Evolutionary conservation across 1,284 basidiomycete genomes (phyloP), one percentile per base, ranked within the genome.

Genomic region (Apiotrichum domesticum): DNA sequence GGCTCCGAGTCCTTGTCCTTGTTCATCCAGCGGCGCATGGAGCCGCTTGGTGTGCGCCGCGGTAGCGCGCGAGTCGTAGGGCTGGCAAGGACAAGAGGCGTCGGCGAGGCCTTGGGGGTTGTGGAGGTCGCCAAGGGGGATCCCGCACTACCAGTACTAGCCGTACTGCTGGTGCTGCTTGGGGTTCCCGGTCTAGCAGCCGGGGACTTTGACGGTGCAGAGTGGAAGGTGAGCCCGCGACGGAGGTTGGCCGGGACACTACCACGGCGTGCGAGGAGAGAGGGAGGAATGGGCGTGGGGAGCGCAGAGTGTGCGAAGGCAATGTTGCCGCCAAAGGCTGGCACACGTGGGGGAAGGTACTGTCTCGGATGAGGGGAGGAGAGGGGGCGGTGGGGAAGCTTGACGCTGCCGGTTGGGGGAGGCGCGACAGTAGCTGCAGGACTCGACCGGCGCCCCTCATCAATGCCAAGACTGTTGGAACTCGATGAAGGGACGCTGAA

Each of bases 241-340:
- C 46, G 15, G 21, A 48, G 21, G 44, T 54, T 51, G 29, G 32
- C 35, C 5, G 56, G 52, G 14, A 51, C 43, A 11, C 48, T 51
- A 34, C 66, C 66, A 6, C 65, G 58, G 45, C 66, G 54, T 2
- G 64, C 63, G 34, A 68, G 64, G 5, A 69, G 61, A 21, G 51
- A 56, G 3, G 67, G 67, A 3, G 67, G 67, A 35, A 69, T 64
- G 1, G 65, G 65, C 29, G 63, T 62, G 9, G 61, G 60, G 4
- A 67, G 49, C 0, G 63, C 55, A 39, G 59, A 53, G 43, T 62
- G 58, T 21, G 62, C 58, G 54, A 67, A 69, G 21, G 63, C 58
- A 6, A 67, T 46, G 13, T 62, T 47, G 29, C 39, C 49, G 35
- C n/a, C 29, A 33, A 14, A 9, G 13, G 6, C 41, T 8, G 21